Evolutionary conservation across 2,329 filamentous ascomycete species (phyloP), one percentile per base, ranked within the genome.

Genomic region (Aspergillus sp.): DNA sequence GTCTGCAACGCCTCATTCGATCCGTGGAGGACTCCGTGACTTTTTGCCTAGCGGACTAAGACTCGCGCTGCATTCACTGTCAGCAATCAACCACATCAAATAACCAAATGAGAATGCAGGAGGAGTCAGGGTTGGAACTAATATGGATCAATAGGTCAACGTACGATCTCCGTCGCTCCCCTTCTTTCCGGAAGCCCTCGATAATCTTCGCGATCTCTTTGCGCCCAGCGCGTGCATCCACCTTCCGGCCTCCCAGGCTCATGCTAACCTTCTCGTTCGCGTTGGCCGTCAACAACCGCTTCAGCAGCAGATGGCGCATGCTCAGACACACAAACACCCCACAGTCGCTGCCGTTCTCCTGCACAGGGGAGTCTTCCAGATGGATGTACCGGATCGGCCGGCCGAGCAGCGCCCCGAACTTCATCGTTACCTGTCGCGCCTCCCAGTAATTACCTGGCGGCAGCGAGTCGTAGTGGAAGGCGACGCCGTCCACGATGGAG

Each of bases 391-490:
- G 65, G 17, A 85, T 79, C 16, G 95, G 74, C 4, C 79, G 79
- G 52, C 82, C 82, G 32, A 97, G 79, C 26, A 97, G 75, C 30
- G 77, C 75, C 22, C 82, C 79, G 41, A 99, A 78, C 63, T 90
- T 89, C 45, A 81, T 74, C 0, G 87, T 84, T 6, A 88, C 87
- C 1, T 82, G 75, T 47, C 82, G 80, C 0, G 90, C 94, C 59
- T 95, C 89, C 40, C 79, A 75, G 54, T 83, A 82, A 72, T 99
- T 97, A 36, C 84, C 82, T 2, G 86, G 85, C 2, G 83, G 82
- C 22, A 97, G 79, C 1, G 88, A 93, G 74, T 99, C 94, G 75
- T 99, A 99, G 77, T 99, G 94, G 71, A 99, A 99, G 0, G 93
- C 90, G 2, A 96, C 85, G 8, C 90, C 86, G 67, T 99, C 94